Percentiles rank a stretch among this genome's conserved stretches.
These are phyloP conservation scores for Rosa rugosa DNA, from an alignment of 306 rosid species.

Conservation along the genomic window DNA sequence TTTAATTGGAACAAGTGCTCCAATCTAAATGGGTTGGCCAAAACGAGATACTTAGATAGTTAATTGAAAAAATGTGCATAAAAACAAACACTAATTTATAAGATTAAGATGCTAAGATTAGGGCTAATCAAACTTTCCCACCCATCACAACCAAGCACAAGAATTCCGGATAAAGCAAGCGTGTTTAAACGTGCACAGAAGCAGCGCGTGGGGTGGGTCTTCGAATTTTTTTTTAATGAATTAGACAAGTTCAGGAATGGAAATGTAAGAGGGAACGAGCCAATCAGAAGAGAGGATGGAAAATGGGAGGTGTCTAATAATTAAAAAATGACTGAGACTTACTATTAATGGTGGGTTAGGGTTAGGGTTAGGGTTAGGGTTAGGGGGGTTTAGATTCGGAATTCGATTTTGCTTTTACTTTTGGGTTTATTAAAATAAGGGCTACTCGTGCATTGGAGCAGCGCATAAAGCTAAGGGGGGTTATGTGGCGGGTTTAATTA, in stretches of 20 bases:
- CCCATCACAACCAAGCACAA: not conserved
- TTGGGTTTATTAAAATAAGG: not conserved
- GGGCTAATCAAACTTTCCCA: not conserved
- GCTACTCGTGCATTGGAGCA: constrained; percentile 28
- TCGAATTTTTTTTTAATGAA: not conserved
- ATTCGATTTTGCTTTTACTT: constrained; percentile 39
- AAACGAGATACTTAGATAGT: not conserved
- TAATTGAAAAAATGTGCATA: too few species aligned
- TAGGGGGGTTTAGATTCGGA: constrained; percentile 34
- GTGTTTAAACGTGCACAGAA: constrained; percentile 6
- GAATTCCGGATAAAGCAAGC: not conserved
- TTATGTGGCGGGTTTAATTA: not conserved
- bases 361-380: constrained; percentile 20
- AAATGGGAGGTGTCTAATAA: constrained; percentile 3
- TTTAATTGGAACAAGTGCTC: not conserved
- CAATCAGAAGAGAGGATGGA: not conserved
- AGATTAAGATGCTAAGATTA: not conserved
- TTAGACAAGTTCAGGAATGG: not conserved
- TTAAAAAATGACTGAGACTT: not conserved
- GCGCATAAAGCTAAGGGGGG: constrained; percentile 5
- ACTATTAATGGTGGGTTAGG: not conserved
- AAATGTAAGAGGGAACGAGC: not conserved
- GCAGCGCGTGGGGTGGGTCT: not conserved
- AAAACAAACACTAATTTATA: not conserved
- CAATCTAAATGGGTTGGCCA: not conserved